Evolutionary conservation across 148 eudicot species (phyloP).

Genomic region (Cornus suecica): DNA sequence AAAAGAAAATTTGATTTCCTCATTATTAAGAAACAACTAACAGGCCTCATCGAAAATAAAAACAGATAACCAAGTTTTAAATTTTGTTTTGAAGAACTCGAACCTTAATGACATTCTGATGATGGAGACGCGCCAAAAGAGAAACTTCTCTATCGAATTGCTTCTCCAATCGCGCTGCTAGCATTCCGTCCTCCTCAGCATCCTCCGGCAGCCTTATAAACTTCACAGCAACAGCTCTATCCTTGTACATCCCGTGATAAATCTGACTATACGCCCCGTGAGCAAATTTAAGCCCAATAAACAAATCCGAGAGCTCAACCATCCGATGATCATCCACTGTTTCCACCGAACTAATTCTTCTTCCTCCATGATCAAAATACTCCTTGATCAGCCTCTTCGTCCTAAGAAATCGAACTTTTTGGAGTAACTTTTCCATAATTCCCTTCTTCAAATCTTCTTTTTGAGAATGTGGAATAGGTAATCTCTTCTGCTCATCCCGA

Average conservation of each 20-base stretch:
- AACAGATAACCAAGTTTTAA: too few relatives aligned
- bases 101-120: constrained; percentile 89
- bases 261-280: constrained; percentile 85
- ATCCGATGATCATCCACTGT: constrained; percentile 62
- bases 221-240: constrained; percentile 77
- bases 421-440: constrained; percentile 27
- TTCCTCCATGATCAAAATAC: constrained; percentile 72
- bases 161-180: constrained; percentile 64
- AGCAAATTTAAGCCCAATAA: constrained; percentile 77
- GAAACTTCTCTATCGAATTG: constrained; percentile 75
- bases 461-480: constrained; percentile 55
- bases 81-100: too few relatives aligned
- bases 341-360: constrained; percentile 73
- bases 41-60: too few relatives aligned
- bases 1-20: not conserved
- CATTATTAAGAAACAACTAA: not conserved
- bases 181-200: constrained; percentile 66
- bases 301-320: constrained; percentile 72
- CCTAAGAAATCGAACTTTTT: constrained; percentile 28
- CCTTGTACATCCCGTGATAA: constrained; percentile 75
- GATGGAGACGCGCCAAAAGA: constrained; percentile 66
- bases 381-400: constrained; percentile 50
- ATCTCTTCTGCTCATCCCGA: too few relatives aligned
- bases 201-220: constrained; percentile 70
- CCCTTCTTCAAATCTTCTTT: constrained; percentile 51